Evolutionary conservation across 1,284 basidiomycete genomes (phyloP), one percentile per base, ranked within the genome.

Genomic region (Taiwanofungus camphoratus): DNA sequence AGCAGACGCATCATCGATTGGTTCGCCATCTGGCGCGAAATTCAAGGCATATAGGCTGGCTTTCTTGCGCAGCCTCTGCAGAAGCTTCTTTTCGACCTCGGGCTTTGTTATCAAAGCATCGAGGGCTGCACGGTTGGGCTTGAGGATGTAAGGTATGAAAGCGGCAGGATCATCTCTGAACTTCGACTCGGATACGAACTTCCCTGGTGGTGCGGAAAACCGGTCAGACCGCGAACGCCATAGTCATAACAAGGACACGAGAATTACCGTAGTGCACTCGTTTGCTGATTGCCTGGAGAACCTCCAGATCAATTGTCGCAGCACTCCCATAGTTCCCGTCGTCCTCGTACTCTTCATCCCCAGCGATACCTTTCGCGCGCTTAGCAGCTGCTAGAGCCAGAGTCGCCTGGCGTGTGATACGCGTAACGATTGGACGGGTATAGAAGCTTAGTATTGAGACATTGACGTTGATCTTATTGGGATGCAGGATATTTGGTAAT

Each of bases 131-230:
- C 76, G 77, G 64, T 99, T 87, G 2, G 81, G 82, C 1, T 76
- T 73, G 35, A 77, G 75, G 59, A 99, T 99, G 64, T 92, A 91
- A 0, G 91, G 89, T 49, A 99, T 80, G 64, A 98, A 99, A 11
- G 83, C 81, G 20, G 84, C 74, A 7, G 96, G 95, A 49, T 89
- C 73, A 23, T 79, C 76, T 15, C 78, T 67, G 72, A 99, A 99
- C 64, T 99, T 99, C 42, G 88, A 88, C 67, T 99, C 96, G 3
- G 92, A 92, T 8, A 99, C 96, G 63, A 99, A 99, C 77, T 98
- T 98, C 48, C 95, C 93, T 97, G 61, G 29, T 7, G 40, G 27
- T 34, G n/a, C 15, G 36, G 13, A 7, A 24, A 26, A 29, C 46
- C 31, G 36, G 4, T 41, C 45, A 36, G 11, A 34, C 35, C 40